Evolutionary conservation across 2,329 filamentous ascomycete genomes (phyloP).

Genomic region (Akanthomyces lecanii): DNA sequence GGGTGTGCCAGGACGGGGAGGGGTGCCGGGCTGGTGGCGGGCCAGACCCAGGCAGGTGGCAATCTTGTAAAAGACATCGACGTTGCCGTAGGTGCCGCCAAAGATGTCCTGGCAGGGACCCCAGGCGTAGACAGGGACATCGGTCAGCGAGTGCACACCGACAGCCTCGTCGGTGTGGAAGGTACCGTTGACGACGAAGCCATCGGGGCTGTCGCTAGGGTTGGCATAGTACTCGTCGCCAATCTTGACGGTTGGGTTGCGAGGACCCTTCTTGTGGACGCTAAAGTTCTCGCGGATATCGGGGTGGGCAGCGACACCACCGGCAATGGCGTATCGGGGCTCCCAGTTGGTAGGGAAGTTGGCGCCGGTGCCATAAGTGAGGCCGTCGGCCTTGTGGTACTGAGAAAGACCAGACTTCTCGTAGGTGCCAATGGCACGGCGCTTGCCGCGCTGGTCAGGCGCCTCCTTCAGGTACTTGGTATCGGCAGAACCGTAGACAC

Average conservation of each 20-base stretch:
- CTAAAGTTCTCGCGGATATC: slow-evolving; percentile 74
- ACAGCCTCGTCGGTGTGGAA: slow-evolving; percentile 58
- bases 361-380: slow-evolving; percentile 67
- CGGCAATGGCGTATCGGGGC: slow-evolving; percentile 74
- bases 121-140: slow-evolving; percentile 73
- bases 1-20: not conserved
- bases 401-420: slow-evolving; percentile 68
- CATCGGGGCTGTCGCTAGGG: slow-evolving; percentile 59
- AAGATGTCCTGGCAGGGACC: slow-evolving; percentile 77
- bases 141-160: slow-evolving; percentile 73
- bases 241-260: slow-evolving; percentile 54
- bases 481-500: slow-evolving; percentile 74
- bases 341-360: slow-evolving; percentile 84
- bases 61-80: slow-evolving; percentile 73
- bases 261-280: slow-evolving; percentile 62
- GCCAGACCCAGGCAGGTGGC: slow-evolving; percentile 61
- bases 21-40: slow-evolving; percentile 22
- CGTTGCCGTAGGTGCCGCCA: slow-evolving; percentile 64
- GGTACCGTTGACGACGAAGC: slow-evolving; percentile 73
- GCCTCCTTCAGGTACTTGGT: slow-evolving; percentile 70
- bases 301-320: slow-evolving; percentile 66
- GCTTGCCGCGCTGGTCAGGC: slow-evolving; percentile 64
- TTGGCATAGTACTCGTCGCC: slow-evolving; percentile 60
- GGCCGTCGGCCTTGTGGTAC: slow-evolving; percentile 59
- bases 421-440: slow-evolving; percentile 70